A percentile compares a stretch with the other conserved stretches of the same genome.
These are phyloP conservation scores for Penicillium paradoxum DNA, from an alignment of 495 filamentous ascomycete genomes.

Conservation along the genomic window DNA sequence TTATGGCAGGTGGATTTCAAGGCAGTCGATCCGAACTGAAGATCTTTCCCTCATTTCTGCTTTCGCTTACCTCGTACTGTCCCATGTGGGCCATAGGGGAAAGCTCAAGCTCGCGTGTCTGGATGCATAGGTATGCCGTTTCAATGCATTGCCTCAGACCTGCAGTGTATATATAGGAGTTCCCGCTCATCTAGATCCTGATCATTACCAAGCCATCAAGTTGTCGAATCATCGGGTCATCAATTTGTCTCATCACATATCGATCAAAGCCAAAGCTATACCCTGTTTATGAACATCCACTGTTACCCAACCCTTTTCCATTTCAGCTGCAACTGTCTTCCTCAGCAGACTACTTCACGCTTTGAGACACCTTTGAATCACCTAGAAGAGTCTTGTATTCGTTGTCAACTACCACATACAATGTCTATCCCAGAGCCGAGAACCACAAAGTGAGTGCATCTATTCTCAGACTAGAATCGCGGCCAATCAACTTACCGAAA, in stretches of 20 bases:
- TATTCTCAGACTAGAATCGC: too few species aligned
- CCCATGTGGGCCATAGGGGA: constrained; percentile 27
- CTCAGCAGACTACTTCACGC: not conserved
- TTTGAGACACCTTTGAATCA: not conserved
- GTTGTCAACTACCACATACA: not conserved
- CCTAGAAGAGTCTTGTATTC: not conserved
- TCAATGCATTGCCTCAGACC: constrained; percentile 12
- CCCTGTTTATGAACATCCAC: not conserved
- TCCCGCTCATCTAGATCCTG: constrained; percentile 3
- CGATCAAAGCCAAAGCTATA: not conserved
- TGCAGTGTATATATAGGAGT: constrained; percentile 21
- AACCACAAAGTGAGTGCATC: constrained; percentile 11
- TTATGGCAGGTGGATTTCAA: constrained; percentile 11
- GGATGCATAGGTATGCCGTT: constrained; percentile 15
- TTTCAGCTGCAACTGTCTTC: not conserved
- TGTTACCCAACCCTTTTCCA: not conserved
- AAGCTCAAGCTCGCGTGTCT: constrained; percentile 24
- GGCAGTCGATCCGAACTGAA: constrained; percentile 16
- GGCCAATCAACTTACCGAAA: constrained; percentile 3
- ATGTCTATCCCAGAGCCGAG: constrained; percentile 20
- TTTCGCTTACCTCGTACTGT: constrained; percentile 9
- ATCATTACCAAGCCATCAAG: constrained; percentile 6
- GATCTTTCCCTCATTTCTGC: constrained; percentile 24
- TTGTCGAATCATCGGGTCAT: constrained; percentile 4
- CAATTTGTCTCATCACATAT: not conserved